Conservation (phyloP, 2,329 filamentous ascomycete species). For the Lasiodiplodia theobromae region DNA sequence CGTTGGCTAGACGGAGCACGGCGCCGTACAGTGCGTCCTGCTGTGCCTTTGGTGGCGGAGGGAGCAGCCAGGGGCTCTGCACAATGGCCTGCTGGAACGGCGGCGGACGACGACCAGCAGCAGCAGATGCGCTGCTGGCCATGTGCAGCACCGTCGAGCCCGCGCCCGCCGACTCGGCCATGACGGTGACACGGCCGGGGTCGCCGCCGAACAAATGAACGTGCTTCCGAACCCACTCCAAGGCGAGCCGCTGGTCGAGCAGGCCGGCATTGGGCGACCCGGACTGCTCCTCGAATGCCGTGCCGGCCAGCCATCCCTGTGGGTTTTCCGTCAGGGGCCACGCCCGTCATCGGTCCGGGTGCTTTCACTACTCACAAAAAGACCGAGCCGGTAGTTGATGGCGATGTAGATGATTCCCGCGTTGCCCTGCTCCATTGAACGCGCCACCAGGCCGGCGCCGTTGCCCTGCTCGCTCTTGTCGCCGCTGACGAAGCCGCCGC, state of each 20-base stretch:
- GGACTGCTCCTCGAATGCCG: neutral
- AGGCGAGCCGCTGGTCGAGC: slow-evolving; percentile 1
- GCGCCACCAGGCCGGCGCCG: slow-evolving; percentile 1
- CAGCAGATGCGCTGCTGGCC: neutral
- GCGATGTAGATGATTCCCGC: neutral
- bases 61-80: slow-evolving; percentile 7
- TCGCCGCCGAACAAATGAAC: slow-evolving; percentile 3
- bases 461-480: slow-evolving; percentile 6
- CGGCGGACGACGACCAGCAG: neutral
- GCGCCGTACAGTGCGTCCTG: neutral
- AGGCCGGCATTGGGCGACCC: neutral
- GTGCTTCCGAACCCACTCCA: slow-evolving; percentile 4
- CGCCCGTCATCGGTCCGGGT: neutral
- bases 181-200: neutral
- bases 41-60: neutral
- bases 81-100: neutral
- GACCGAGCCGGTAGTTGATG: slow-evolving; percentile 4
- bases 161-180: slow-evolving; percentile 7
- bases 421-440: slow-evolving; percentile 2
- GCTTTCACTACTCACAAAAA: slow-evolving; percentile 1
- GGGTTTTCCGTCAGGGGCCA: neutral
- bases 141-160: neutral
- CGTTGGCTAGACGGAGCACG: neutral
- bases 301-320: neutral
- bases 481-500: slow-evolving; percentile 9